phyloP scores from a whole-genome alignment of 345 rosid genomes.

The Dimocarpus longan region DNA sequence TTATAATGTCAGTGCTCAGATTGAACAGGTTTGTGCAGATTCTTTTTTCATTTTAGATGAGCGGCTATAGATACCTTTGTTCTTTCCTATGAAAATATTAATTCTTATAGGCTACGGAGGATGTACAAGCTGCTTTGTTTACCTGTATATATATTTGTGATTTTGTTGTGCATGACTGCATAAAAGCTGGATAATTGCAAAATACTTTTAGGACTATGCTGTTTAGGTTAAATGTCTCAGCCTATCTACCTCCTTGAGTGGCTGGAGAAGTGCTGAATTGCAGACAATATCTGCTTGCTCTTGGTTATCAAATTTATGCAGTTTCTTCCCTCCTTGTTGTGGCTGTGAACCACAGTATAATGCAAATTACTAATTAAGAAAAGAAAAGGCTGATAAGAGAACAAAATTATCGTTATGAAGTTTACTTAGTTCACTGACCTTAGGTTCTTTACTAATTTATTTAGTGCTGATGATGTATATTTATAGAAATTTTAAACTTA shows the following conservation, averaged over 20 bases:
- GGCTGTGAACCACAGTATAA: background rate
- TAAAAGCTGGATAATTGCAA: background rate
- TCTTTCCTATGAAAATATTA: background rate
- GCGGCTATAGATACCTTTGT: background rate
- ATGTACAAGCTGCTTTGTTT: background rate
- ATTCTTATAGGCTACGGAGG: background rate
- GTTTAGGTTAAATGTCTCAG: background rate
- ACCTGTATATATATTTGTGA: background rate
- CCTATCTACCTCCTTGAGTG: background rate
- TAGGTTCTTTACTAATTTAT: background rate
- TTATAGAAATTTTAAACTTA: no score
- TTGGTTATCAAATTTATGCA: background rate
- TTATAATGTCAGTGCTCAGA: conserved; percentile 61
- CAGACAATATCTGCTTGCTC: background rate
- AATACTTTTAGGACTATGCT: background rate
- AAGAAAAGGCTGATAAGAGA: background rate
- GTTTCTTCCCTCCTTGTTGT: background rate
- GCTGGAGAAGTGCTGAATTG: background rate
- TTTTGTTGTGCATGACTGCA: background rate
- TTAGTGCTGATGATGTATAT: no score
- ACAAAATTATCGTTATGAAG: background rate
- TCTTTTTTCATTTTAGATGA: conserved; percentile 1
- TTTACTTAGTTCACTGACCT: background rate
- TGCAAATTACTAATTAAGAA: conserved; percentile 2
- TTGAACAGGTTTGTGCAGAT: conserved; percentile 52